Evolutionary conservation across 345 rosid species (phyloP).

Genomic region (Lenwebbia sp.): DNA sequence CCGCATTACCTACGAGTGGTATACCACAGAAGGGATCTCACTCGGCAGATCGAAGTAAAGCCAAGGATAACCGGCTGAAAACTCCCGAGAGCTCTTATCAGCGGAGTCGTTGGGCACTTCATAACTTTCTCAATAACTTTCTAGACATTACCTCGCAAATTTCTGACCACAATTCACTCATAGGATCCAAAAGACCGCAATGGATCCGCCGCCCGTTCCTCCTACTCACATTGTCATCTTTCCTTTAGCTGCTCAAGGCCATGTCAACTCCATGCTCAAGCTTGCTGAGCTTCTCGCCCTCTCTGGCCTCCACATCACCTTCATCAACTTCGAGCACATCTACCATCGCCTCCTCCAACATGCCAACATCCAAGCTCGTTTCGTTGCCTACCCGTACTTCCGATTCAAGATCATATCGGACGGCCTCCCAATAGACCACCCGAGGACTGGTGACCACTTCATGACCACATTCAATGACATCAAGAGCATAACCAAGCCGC

Average conservation of each 20-base stretch:
- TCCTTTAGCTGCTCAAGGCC: constrained; percentile 58
- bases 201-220: neutral
- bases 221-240: constrained; percentile 37
- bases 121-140: neutral
- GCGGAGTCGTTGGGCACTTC: neutral
- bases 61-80: too few relatives aligned
- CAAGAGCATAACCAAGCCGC: neutral
- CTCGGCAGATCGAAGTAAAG: neutral
- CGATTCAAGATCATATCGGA: constrained; percentile 23
- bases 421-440: constrained; percentile 5
- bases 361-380: constrained; percentile 9
- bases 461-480: neutral
- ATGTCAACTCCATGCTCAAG: constrained; percentile 62
- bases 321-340: constrained; percentile 34
- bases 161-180: neutral
- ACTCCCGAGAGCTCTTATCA: neutral
- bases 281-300: constrained; percentile 44
- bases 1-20: too few relatives aligned
- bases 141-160: neutral
- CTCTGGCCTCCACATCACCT: constrained; percentile 42
- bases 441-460: constrained; percentile 13
- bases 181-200: neutral
- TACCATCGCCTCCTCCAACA: constrained; percentile 18
- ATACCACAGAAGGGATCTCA: neutral
- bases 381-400: constrained; percentile 16